phyloP scores from a whole-genome alignment of 1,284 basidiomycete genomes.

The Sutorius eximius region DNA sequence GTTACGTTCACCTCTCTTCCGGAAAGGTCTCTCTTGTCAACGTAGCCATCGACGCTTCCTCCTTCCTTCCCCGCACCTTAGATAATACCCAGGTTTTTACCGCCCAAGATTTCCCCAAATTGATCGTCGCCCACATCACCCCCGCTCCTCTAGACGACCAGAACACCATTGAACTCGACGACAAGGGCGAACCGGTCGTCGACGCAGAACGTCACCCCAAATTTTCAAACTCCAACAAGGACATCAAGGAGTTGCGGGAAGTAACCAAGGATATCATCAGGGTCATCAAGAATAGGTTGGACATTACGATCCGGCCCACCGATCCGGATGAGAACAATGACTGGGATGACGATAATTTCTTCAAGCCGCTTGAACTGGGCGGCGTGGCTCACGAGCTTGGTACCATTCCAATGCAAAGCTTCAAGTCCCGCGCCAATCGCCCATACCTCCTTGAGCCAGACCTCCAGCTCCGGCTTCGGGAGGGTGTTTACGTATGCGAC shows the following conservation, averaged over 20 bases:
- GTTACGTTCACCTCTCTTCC: not conserved
- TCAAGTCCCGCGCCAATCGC: not conserved
- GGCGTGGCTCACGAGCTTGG: not conserved
- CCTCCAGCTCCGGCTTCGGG: not conserved
- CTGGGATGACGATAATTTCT: not conserved
- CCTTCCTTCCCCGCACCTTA: not conserved
- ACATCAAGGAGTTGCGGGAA: not conserved
- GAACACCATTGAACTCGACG: not conserved
- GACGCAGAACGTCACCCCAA: not conserved
- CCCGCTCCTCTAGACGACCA: not conserved
- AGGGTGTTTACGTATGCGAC: not conserved
- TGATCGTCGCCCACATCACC: not conserved
- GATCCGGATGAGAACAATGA: not conserved
- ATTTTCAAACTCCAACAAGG: not conserved
- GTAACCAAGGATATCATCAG: not conserved
- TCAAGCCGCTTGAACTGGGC: not conserved
- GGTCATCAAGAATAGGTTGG: not conserved
- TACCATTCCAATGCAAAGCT: not conserved
- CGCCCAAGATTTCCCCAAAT: not conserved
- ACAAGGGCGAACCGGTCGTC: not conserved
- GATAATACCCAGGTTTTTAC: not conserved
- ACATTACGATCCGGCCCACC: not conserved
- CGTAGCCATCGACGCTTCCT: not conserved
- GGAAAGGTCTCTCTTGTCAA: not conserved
- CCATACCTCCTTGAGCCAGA: not conserved